Conservation (phyloP, 2,329 filamentous ascomycete species). For the Aureobasidium sp. region DNA sequence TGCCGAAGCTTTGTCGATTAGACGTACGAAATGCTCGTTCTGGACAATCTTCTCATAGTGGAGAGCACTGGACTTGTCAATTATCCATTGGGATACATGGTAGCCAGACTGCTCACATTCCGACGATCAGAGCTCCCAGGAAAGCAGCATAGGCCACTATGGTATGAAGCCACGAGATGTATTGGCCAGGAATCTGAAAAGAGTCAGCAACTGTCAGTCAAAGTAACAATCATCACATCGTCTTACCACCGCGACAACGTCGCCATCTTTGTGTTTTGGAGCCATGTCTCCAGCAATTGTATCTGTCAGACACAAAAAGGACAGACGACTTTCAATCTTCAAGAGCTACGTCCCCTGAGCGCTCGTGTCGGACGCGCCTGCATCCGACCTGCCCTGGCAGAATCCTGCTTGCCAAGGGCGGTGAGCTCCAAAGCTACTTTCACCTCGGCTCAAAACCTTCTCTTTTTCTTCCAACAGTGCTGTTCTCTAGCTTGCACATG, state of each 20-base stretch:
- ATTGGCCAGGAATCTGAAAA: constrained; percentile 69
- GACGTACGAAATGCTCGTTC: constrained; percentile 75
- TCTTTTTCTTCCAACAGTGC: constrained; percentile 6
- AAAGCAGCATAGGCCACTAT: constrained; percentile 78
- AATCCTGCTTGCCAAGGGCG: neutral
- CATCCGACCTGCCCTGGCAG: neutral
- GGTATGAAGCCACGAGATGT: constrained; percentile 87
- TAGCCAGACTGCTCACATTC: constrained; percentile 36
- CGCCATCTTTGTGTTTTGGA: constrained; percentile 56
- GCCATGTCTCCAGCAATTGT: constrained; percentile 41
- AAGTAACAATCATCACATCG: neutral
- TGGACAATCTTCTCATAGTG: constrained; percentile 97
- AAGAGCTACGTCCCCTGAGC: constrained; percentile 1
- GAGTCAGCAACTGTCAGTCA: neutral
- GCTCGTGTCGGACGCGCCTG: neutral
- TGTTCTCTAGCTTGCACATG: neutral
- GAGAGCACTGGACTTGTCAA: constrained; percentile 47
- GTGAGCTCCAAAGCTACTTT: neutral
- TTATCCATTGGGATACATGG: neutral
- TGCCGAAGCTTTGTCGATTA: neutral
- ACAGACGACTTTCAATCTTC: neutral
- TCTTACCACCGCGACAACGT: constrained; percentile 53
- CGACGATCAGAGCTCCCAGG: constrained; percentile 75
- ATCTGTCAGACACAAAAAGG: neutral
- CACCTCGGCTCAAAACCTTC: neutral